phyloP scores from a whole-genome alignment of 176 grass and related monocot species.

The Carex scoparia region DNA sequence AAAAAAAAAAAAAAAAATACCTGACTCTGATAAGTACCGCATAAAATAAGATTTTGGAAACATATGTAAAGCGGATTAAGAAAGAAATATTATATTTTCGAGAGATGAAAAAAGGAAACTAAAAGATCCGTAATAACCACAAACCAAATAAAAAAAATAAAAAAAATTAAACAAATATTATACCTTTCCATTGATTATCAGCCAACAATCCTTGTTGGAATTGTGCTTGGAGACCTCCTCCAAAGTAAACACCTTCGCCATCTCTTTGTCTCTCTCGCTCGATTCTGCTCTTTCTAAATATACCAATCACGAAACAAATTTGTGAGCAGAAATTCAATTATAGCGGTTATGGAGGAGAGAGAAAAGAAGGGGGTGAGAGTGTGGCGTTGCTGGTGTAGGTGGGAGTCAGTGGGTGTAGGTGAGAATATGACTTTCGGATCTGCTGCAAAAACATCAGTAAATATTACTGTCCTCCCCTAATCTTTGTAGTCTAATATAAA shows the following conservation, averaged over 20 bases:
- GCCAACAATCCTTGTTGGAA: constrained; percentile 71
- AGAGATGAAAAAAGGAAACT: not conserved
- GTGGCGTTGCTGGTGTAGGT: constrained; percentile 4
- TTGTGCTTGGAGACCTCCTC: constrained; percentile 69
- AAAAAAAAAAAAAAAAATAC: not conserved
- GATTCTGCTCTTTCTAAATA: not conserved
- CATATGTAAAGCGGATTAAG: not conserved
- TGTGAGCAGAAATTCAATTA: not conserved
- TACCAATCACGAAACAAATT: not conserved
- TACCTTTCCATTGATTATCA: constrained; percentile 77
- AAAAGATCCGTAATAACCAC: not conserved
- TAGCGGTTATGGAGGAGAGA: not conserved
- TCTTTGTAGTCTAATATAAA: not conserved
- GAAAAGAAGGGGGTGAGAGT: constrained; percentile 19
- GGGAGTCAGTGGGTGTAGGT: not conserved
- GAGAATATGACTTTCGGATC: not conserved
- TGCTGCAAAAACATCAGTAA: not conserved
- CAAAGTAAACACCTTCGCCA: constrained; percentile 47
- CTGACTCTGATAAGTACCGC: not conserved
- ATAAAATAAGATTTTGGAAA: not conserved
- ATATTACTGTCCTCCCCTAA: not conserved
- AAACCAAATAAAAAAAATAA: not conserved
- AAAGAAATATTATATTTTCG: not conserved
- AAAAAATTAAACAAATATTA: not conserved
- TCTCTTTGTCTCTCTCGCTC: not conserved